Base-by-base conservation (phyloP, 2,329 filamentous ascomycete genomes). In the Sporothrix luriei region DNA sequence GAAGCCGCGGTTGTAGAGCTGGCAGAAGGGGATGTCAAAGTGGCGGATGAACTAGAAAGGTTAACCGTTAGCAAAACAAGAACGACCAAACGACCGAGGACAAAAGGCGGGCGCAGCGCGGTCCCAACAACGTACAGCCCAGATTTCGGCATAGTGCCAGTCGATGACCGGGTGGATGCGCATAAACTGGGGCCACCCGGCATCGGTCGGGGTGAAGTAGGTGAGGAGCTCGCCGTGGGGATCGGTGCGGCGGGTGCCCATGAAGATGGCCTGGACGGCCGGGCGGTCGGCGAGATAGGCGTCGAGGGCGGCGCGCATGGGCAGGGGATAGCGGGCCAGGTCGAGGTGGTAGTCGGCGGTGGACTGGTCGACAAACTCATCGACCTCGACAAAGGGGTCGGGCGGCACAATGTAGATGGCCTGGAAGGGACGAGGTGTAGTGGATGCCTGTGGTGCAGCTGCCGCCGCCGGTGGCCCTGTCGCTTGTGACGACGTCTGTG, bases 131-230 rank as follows among this genome's bases (percentile, higher is more conserved):
- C 76, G 84, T 77, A 96, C 93, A 21, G 89, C 88, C 95, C 95
- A 98, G 68, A 98, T 94, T 78, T 98, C 94, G 13, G 88, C 87
- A 79, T 97, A 97, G 78, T 95, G 92, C 95, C 95, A 99, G 80
- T 99, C 95, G 76, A 99, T 94, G 11, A 99, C 91, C 0, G 95
- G 94, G 79, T 99, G 93, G 71, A 98, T 85, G 70, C 95, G 88
- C 89, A 98, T 94, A 76, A 98, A 97, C 55, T 84, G 82, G 48
- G 95, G 95, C 95, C 95, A 99, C 2, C 90, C 93, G 48, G 86
- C 83, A 79, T 98, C 95, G 4, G 95, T 99, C 66, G 85, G 86
- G 77, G 97, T 92, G 77, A 98, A 98, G 79, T 91, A 88, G 51
- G 86, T 91, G 75, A 99, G 79, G 19, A 85, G 83, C 74, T 88